Evolutionary conservation across 1,284 basidiomycete genomes (phyloP).

Genomic region (Naganishia sp.): DNA sequence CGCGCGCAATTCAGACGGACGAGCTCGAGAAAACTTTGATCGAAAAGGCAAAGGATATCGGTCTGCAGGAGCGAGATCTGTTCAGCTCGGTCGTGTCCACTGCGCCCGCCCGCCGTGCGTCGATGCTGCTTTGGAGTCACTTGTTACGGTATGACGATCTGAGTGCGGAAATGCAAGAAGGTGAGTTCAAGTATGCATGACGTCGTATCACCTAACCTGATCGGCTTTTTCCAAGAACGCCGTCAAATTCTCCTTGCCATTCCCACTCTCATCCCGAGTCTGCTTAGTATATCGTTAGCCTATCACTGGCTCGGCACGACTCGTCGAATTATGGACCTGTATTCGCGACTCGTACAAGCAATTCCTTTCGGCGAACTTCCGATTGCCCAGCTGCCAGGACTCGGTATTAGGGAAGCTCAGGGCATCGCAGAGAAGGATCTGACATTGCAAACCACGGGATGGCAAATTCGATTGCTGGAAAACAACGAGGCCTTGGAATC

Average conservation of each 20-base stretch:
- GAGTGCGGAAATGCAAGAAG: constrained; percentile 62
- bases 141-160: constrained; percentile 71
- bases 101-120: constrained; percentile 58
- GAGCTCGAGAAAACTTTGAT: constrained; percentile 64
- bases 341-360: constrained; percentile 83
- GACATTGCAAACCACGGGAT: constrained; percentile 51
- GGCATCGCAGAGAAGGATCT: constrained; percentile 54
- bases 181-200: constrained; percentile 53
- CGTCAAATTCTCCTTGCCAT: constrained; percentile 66
- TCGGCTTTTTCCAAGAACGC: constrained; percentile 60
- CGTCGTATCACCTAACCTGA: not conserved
- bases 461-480: constrained; percentile 60
- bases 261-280: constrained; percentile 73
- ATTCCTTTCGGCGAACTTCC: constrained; percentile 62
- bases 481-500: constrained; percentile 26
- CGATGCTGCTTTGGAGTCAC: constrained; percentile 82
- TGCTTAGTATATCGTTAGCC: constrained; percentile 78
- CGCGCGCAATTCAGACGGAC: constrained; percentile 57
- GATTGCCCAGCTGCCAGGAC: constrained; percentile 74
- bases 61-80: constrained; percentile 28
- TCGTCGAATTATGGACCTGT: constrained; percentile 75
- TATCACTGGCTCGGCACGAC: constrained; percentile 91
- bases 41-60: constrained; percentile 56
- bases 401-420: constrained; percentile 59
- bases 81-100: constrained; percentile 37